A percentile compares a stretch with the other conserved stretches of the same genome.
These are phyloP conservation scores for Farysia itapuensis DNA, from an alignment of 1,284 basidiomycete genomes.

Conservation along the genomic window DNA sequence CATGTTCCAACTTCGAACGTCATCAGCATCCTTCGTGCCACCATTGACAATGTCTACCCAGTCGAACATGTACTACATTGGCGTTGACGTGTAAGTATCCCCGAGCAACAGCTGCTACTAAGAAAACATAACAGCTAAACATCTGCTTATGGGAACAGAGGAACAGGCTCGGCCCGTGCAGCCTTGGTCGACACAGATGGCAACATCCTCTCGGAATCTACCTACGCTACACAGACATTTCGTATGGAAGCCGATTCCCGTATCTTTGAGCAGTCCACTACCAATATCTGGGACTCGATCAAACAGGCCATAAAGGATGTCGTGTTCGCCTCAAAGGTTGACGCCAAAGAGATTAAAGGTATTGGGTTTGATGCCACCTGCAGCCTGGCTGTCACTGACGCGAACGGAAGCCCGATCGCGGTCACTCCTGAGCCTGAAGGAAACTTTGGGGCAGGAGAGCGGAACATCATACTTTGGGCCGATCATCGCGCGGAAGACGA, in stretches of 20 bases:
- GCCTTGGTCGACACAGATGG: constrained; percentile 78
- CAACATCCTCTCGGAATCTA: constrained; percentile 74
- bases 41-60: not conserved
- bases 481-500: constrained; percentile 92
- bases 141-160: too few species aligned
- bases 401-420: constrained; percentile 71
- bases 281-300: constrained; percentile 76
- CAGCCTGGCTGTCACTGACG: constrained; percentile 82
- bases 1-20: too few species aligned
- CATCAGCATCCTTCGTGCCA: too few species aligned
- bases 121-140: too few species aligned
- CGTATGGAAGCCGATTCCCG: constrained; percentile 80
- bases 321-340: constrained; percentile 68
- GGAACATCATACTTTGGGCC: constrained; percentile 56
- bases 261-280: constrained; percentile 86
- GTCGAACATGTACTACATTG: constrained; percentile 63
- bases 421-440: constrained; percentile 70
- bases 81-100: constrained; percentile 67
- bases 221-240: constrained; percentile 78
- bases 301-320: constrained; percentile 72
- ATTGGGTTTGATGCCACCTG: constrained; percentile 97
- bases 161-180: constrained; percentile 90
- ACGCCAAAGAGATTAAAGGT: constrained; percentile 74
- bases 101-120: too few species aligned
- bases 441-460: constrained; percentile 26